Conservation (phyloP, 2,329 filamentous ascomycete species). For the Hypoxylon rubiginosum region DNA sequence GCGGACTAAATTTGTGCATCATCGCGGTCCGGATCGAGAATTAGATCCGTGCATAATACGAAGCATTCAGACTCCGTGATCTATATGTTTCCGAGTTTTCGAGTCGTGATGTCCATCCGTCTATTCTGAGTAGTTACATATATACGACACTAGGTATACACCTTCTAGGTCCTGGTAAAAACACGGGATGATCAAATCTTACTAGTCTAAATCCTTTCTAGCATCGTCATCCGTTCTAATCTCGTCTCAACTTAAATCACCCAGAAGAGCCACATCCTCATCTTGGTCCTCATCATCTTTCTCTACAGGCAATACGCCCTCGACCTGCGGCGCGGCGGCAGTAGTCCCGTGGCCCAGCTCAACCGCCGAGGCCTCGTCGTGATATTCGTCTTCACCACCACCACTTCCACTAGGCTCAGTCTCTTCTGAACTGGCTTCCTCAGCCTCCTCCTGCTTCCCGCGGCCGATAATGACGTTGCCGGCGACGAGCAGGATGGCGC, state of each 20-base stretch:
- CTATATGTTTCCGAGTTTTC: not conserved
- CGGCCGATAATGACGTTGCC: slow-evolving; percentile 84
- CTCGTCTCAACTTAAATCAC: slow-evolving; percentile 40
- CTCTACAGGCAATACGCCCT: slow-evolving; percentile 27
- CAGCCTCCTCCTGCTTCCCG: slow-evolving; percentile 56
- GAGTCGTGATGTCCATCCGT: not conserved
- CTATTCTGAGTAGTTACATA: not conserved
- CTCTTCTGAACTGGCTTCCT: not conserved
- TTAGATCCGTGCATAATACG: slow-evolving; percentile 13
- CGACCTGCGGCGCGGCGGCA: slow-evolving; percentile 3
- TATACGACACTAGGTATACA: slow-evolving; percentile 7
- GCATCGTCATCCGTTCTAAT: not conserved
- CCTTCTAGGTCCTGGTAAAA: slow-evolving; percentile 1
- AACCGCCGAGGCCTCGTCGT: slow-evolving; percentile 25
- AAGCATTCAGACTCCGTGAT: slow-evolving; percentile 1
- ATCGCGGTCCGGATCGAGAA: slow-evolving; percentile 6
- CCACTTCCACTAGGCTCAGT: slow-evolving; percentile 9
- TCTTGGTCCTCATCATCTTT: slow-evolving; percentile 31
- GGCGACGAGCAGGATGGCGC: slow-evolving; percentile 77
- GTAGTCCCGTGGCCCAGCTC: slow-evolving; percentile 19
- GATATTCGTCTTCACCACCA: not conserved
- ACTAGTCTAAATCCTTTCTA: not conserved
- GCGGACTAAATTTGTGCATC: slow-evolving; percentile 24
- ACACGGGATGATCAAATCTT: not conserved
- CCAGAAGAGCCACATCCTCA: slow-evolving; percentile 46